A percentile compares a stretch with the other conserved stretches of the same genome.
phyloP scores from a whole-genome alignment of 139 green algal species.

The Chlamydomonas incerta region DNA sequence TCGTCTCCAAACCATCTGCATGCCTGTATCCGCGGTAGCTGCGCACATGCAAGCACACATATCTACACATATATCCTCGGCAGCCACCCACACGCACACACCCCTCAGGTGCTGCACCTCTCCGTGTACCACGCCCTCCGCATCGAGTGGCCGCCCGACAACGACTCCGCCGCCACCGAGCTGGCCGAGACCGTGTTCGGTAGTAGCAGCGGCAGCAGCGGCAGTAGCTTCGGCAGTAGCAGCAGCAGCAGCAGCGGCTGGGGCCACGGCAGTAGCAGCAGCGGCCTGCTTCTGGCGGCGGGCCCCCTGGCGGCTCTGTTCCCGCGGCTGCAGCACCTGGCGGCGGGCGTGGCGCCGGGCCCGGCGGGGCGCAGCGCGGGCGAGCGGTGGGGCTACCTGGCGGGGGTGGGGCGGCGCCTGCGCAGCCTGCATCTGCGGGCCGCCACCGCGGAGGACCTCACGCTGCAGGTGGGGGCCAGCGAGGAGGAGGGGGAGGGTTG shows the following conservation, averaged over 20 bases:
- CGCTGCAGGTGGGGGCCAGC: background rate
- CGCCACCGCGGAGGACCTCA: slow-evolving; percentile 25
- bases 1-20: too few relatives aligned
- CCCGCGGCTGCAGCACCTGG: slow-evolving; percentile 15
- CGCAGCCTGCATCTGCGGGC: slow-evolving; percentile 22
- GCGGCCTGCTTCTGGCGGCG: too few relatives aligned
- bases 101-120: slow-evolving; percentile 27
- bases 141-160: background rate
- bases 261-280: background rate
- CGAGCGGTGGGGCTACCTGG: slow-evolving; percentile 21
- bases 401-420: slow-evolving; percentile 9
- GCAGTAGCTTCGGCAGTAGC: background rate
- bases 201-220: background rate
- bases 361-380: background rate
- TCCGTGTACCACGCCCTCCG: slow-evolving; percentile 30
- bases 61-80: too few relatives aligned
- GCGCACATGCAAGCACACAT: too few relatives aligned
- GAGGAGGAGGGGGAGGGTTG: background rate
- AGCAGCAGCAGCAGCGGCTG: background rate
- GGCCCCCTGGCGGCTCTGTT: slow-evolving; percentile 28
- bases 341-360: background rate
- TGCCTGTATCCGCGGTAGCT: too few relatives aligned
- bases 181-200: background rate
- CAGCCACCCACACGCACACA: too few relatives aligned
- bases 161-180: background rate